Evolutionary conservation across 768 basidiomycete species (phyloP).

Genomic region (Crassisporium funariophilum): DNA sequence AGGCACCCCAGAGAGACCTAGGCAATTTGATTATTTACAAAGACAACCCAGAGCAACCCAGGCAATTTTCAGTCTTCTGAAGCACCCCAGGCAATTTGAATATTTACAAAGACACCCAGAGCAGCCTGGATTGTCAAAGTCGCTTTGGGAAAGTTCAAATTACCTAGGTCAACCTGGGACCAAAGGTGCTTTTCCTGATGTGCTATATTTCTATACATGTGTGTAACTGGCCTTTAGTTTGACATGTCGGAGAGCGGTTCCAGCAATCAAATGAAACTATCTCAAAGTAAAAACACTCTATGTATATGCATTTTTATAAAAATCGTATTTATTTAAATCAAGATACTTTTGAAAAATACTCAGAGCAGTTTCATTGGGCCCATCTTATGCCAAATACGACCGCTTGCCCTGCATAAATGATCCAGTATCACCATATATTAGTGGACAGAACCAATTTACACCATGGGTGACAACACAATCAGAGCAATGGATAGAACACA

Average conservation of each 20-base stretch:
- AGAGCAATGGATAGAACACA: slow-evolving; percentile 39
- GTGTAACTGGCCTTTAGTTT: not conserved
- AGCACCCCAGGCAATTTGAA: too few species aligned
- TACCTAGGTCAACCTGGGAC: too few species aligned
- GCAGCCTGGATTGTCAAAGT: too few species aligned
- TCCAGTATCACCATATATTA: slow-evolving; percentile 15
- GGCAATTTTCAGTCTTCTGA: too few species aligned
- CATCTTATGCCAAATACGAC: slow-evolving; percentile 30
- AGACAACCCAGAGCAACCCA: too few species aligned
- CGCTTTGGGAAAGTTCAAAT: too few species aligned
- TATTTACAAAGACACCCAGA: too few species aligned
- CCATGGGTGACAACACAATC: slow-evolving; percentile 34
- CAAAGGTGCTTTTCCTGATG: too few species aligned
- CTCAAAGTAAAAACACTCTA: not conserved
- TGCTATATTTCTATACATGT: not conserved
- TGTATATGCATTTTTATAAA: not conserved
- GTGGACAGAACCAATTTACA: slow-evolving; percentile 27
- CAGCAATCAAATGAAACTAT: not conserved
- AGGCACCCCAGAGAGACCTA: too few species aligned
- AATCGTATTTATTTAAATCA: not conserved
- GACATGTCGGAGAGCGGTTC: not conserved
- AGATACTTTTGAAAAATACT: slow-evolving; percentile 33
- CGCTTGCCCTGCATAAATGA: not conserved
- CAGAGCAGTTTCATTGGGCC: slow-evolving; percentile 19
- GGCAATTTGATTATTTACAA: too few species aligned